Evolutionary conservation across 805 yeast species (phyloP).

Genomic region (Lachancea nothofagi): DNA sequence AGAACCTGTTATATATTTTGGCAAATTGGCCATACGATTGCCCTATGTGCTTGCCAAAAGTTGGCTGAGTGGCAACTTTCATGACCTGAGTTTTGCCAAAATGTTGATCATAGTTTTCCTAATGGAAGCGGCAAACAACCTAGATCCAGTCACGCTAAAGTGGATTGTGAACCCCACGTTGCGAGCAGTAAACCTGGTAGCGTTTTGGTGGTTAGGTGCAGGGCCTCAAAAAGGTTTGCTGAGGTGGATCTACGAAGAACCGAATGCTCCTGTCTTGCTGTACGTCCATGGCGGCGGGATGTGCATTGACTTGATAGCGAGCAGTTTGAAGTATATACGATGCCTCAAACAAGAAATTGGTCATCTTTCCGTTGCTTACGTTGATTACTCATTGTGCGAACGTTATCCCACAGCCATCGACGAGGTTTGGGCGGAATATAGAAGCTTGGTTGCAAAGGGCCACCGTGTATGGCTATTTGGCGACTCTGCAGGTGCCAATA

Average conservation of each 20-base stretch:
- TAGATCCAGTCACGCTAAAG: conserved; percentile 5
- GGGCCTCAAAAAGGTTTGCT: not conserved
- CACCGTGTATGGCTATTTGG: conserved; percentile 19
- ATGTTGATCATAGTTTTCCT: conserved; percentile 1
- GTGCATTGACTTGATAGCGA: conserved; percentile 17
- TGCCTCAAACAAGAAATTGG: conserved; percentile 15
- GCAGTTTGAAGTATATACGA: conserved; percentile 13
- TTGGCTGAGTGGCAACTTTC: not conserved
- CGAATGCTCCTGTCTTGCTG: conserved; percentile 16
- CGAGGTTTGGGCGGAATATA: conserved; percentile 8
- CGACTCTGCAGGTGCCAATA: conserved; percentile 29
- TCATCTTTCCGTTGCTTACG: conserved; percentile 14
- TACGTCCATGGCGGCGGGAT: conserved; percentile 30
- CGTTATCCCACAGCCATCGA: conserved; percentile 11
- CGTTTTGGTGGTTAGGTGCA: conserved; percentile 5
- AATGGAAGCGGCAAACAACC: conserved; percentile 2
- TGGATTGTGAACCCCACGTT: conserved; percentile 6
- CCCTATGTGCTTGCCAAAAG: conserved; percentile 2
- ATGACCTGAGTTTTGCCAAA: conserved; percentile 1
- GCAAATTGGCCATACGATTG: conserved; percentile 3
- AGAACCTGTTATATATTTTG: conserved; percentile 6
- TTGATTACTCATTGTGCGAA: conserved; percentile 19
- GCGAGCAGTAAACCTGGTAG: not conserved
- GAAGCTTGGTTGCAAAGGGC: conserved; percentile 8
- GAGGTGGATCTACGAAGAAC: conserved; percentile 5